Evolutionary conservation across 768 basidiomycete genomes (phyloP).

Genomic region (Rhizopogon vesiculosus): DNA sequence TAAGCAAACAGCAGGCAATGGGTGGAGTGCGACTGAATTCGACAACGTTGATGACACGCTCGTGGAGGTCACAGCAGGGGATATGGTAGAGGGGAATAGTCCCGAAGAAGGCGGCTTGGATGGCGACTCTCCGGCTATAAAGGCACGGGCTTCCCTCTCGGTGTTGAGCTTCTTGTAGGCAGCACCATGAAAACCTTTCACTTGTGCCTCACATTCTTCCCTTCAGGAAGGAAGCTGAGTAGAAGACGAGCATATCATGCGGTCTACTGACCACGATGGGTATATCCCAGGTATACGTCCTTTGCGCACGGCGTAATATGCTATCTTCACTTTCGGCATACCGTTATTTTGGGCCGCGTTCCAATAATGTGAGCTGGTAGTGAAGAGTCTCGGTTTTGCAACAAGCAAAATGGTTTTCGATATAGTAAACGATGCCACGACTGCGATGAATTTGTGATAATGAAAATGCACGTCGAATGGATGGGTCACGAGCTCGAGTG

Average conservation of each 20-base stretch:
- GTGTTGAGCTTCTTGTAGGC: conserved; percentile 64
- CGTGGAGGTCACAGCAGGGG: background rate
- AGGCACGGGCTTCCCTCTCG: conserved; percentile 54
- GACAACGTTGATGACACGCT: too few species aligned
- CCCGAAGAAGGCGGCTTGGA: conserved; percentile 4
- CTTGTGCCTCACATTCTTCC: conserved; percentile 68
- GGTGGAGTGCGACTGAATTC: too few species aligned
- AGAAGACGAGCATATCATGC: background rate
- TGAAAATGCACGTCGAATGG: too few species aligned
- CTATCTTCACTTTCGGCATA: conserved; percentile 40
- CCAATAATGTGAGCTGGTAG: background rate
- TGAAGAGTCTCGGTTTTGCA: background rate
- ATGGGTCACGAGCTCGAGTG: too few species aligned
- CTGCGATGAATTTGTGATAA: background rate
- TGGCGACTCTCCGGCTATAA: conserved; percentile 33
- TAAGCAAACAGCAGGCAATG: too few species aligned
- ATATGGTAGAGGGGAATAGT: conserved; percentile 26
- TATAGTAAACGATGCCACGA: background rate
- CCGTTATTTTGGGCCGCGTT: background rate
- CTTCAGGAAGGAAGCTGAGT: conserved; percentile 30
- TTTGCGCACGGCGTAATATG: conserved; percentile 69
- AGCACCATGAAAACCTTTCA: conserved; percentile 59
- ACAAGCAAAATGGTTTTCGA: background rate
- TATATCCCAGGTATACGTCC: conserved; percentile 68
- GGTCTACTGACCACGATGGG: conserved; percentile 52